A percentile compares a stretch with the other conserved stretches of the same genome.
Evolutionary conservation across 495 filamentous ascomycete species (phyloP).

Genomic region (Annulohypoxylon moriforme): DNA sequence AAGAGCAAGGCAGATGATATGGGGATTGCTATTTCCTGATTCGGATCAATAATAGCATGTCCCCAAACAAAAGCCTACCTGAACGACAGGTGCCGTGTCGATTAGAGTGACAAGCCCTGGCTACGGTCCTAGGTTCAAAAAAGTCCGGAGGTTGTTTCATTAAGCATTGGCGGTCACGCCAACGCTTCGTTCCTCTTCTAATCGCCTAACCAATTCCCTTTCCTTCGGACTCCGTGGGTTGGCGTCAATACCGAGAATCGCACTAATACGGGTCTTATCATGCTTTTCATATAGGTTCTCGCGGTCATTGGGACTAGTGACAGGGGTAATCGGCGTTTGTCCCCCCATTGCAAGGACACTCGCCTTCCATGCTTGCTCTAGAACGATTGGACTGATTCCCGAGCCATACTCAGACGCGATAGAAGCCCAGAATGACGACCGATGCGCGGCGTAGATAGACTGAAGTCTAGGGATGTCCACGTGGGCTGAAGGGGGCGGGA

Average conservation of each 20-base stretch:
- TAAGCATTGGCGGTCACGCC: constrained; percentile 32
- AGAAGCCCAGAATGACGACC: constrained; percentile 75
- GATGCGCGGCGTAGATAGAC: constrained; percentile 74
- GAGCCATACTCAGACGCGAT: constrained; percentile 77
- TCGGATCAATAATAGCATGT: not conserved
- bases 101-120: not conserved
- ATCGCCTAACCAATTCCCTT: constrained; percentile 62
- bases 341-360: constrained; percentile 44
- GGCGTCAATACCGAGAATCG: constrained; percentile 65
- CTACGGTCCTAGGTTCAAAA: constrained; percentile 1
- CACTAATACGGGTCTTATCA: constrained; percentile 65
- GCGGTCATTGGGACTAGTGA: constrained; percentile 58
- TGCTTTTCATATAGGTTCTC: constrained; percentile 50
- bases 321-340: constrained; percentile 60
- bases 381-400: constrained; percentile 68
- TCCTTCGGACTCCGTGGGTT: constrained; percentile 65
- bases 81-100: not conserved
- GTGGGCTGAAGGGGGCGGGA: constrained; percentile 51
- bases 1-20: constrained; percentile 1
- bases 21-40: not conserved
- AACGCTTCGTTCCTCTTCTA: constrained; percentile 58
- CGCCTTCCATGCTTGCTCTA: constrained; percentile 78
- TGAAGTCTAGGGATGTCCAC: constrained; percentile 76
- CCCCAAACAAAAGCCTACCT: not conserved
- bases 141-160: not conserved